Evolutionary conservation across 257 asterid genomes (phyloP).

Genomic region (Forsythia suspensa): DNA sequence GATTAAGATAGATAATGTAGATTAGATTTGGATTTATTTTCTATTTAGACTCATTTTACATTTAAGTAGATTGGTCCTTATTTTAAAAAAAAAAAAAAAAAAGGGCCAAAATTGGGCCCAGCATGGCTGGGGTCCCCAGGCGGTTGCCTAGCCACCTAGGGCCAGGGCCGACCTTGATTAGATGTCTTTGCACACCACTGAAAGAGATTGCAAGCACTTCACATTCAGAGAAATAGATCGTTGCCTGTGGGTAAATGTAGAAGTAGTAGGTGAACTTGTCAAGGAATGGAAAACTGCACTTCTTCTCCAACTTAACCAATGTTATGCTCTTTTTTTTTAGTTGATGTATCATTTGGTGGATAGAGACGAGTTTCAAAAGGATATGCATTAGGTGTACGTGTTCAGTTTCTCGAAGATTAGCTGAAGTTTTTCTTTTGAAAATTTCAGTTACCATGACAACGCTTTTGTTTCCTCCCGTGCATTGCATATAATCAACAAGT

Average conservation of each 20-base stretch:
- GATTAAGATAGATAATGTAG: no score
- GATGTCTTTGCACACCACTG: neutral
- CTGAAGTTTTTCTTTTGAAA: constrained; percentile 1
- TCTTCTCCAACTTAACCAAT: neutral
- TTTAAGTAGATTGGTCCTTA: no score
- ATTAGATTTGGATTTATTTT: no score
- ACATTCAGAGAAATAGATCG: no score
- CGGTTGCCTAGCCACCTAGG: no score
- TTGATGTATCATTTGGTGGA: neutral
- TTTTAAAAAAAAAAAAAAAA: no score
- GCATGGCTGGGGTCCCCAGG: no score
- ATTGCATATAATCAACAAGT: constrained; percentile 53
- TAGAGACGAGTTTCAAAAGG: neutral
- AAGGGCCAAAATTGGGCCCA: no score
- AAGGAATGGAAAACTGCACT: neutral
- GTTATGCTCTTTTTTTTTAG: neutral
- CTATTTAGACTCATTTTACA: no score
- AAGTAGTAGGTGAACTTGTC: neutral
- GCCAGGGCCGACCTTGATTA: no score
- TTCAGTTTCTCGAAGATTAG: neutral
- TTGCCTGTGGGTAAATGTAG: neutral
- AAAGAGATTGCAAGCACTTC: neutral
- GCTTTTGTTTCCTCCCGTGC: constrained; percentile 74
- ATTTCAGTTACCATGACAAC: constrained; percentile 85
- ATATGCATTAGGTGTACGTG: neutral